Percentiles rank a stretch among this genome's conserved stretches.
phyloP scores from a whole-genome alignment of 306 rosid species.

The Hippophae tibetana region DNA sequence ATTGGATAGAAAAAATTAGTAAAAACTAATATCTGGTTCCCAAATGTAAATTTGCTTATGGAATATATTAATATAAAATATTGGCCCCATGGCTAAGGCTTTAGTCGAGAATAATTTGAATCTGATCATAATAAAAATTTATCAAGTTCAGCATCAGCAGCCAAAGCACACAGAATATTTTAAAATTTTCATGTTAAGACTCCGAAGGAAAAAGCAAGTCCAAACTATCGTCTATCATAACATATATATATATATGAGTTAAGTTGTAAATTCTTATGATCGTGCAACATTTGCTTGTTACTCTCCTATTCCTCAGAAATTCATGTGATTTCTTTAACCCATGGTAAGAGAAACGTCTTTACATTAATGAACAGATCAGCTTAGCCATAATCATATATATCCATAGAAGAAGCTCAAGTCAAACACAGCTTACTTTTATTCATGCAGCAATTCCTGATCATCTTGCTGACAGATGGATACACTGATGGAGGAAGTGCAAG shows the following conservation, averaged over 20 bases:
- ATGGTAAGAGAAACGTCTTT: background rate
- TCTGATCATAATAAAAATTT: too few relatives aligned
- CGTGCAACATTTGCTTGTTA: background rate
- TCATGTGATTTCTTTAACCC: background rate
- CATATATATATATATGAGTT: too few relatives aligned
- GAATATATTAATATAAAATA: too few relatives aligned
- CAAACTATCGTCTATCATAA: too few relatives aligned
- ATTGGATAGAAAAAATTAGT: constrained; percentile 18
- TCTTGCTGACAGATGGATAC: constrained; percentile 88
- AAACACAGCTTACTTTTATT: constrained; percentile 57
- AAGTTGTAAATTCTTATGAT: too few relatives aligned
- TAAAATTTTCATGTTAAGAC: too few relatives aligned
- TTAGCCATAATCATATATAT: constrained; percentile 4
- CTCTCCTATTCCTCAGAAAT: background rate
- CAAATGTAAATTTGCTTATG: too few relatives aligned
- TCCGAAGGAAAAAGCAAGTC: too few relatives aligned
- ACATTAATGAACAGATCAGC: background rate
- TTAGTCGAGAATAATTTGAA: too few relatives aligned
- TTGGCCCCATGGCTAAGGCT: too few relatives aligned
- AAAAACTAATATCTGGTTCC: constrained; percentile 6
- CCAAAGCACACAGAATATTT: too few relatives aligned
- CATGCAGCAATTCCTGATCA: constrained; percentile 74
- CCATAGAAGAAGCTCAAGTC: constrained; percentile 14
- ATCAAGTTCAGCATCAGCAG: too few relatives aligned
- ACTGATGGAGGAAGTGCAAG: constrained; percentile 98